Evolutionary conservation across 2,329 filamentous ascomycete genomes (phyloP).

Genomic region (Scorias spongiosa): DNA sequence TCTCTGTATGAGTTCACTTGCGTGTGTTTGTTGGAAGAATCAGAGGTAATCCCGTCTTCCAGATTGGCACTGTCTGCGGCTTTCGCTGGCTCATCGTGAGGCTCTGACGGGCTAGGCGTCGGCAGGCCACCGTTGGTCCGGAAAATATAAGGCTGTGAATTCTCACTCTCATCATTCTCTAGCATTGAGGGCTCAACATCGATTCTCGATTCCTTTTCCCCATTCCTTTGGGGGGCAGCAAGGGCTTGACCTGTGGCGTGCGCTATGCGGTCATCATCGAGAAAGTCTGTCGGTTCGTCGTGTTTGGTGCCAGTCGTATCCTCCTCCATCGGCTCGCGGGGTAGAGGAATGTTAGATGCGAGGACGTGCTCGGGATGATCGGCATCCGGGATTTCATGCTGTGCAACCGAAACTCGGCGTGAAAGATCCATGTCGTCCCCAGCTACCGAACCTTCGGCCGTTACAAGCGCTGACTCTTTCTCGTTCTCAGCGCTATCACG

Average conservation of each 20-base stretch:
- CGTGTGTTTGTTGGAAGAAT: neutral
- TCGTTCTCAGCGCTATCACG: neutral
- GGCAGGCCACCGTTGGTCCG: slow-evolving; percentile 24
- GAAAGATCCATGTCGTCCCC: slow-evolving; percentile 2
- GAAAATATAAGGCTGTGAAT: neutral
- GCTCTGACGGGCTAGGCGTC: slow-evolving; percentile 10
- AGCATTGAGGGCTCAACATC: neutral
- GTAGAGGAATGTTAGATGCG: slow-evolving; percentile 51
- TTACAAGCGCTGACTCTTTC: neutral
- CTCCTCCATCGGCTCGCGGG: slow-evolving; percentile 42
- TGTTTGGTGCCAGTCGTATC: slow-evolving; percentile 72
- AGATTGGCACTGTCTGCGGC: neutral
- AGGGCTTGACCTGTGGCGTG: neutral
- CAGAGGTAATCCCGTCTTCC: neutral
- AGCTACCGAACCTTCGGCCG: neutral
- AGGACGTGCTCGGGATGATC: slow-evolving; percentile 25
- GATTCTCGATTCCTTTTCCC: neutral
- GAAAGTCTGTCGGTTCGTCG: slow-evolving; percentile 53
- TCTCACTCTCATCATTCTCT: neutral
- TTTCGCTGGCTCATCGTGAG: neutral
- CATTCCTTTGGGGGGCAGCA: neutral
- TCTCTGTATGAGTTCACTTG: neutral
- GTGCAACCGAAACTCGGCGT: slow-evolving; percentile 6
- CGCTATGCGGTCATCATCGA: slow-evolving; percentile 35
- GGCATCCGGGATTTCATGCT: slow-evolving; percentile 22